Conservation (phyloP, 225 moss, liverwort and hornwort species). For the Anthoceros angustus region DNA sequence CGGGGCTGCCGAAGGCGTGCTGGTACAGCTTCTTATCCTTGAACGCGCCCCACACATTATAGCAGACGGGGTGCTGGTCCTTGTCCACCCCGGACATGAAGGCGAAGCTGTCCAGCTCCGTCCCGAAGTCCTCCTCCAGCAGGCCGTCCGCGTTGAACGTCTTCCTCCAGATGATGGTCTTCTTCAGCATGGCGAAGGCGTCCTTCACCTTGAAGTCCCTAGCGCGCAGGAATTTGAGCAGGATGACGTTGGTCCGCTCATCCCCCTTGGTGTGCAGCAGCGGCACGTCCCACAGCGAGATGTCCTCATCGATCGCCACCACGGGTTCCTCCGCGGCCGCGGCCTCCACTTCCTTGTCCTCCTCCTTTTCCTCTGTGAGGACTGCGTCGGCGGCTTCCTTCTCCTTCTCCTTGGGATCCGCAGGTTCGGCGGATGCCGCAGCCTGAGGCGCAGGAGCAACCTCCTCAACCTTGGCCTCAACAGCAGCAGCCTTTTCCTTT, state of each 20-base stretch:
- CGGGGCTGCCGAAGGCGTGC: slow-evolving; percentile 29
- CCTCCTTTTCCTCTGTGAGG: background rate
- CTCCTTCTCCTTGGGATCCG: background rate
- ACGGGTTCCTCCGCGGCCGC: background rate
- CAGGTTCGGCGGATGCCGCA: slow-evolving; percentile 4
- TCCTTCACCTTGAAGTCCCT: slow-evolving; percentile 32
- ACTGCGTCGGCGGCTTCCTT: background rate
- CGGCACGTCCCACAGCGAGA: slow-evolving; percentile 39
- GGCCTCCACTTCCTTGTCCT: background rate
- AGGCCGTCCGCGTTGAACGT: slow-evolving; percentile 29
- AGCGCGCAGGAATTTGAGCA: slow-evolving; percentile 39
- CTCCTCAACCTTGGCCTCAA: no score
- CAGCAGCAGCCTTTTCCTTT: background rate
- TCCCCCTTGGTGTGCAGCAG: slow-evolving; percentile 31
- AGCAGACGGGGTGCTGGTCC: slow-evolving; percentile 38
- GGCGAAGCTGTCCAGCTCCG: slow-evolving; percentile 20
- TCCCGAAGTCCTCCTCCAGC: slow-evolving; percentile 31
- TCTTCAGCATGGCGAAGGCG: slow-evolving; percentile 33
- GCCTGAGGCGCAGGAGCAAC: slow-evolving; percentile 8
- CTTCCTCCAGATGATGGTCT: slow-evolving; percentile 38
- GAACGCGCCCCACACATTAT: slow-evolving; percentile 23
- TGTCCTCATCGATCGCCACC: slow-evolving; percentile 19
- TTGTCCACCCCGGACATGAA: slow-evolving; percentile 26
- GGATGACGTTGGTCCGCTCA: slow-evolving; percentile 31
- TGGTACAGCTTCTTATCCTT: slow-evolving; percentile 27